Base-by-base conservation (phyloP, 1,284 basidiomycete genomes). In the Sphagnurus paluster region DNA sequence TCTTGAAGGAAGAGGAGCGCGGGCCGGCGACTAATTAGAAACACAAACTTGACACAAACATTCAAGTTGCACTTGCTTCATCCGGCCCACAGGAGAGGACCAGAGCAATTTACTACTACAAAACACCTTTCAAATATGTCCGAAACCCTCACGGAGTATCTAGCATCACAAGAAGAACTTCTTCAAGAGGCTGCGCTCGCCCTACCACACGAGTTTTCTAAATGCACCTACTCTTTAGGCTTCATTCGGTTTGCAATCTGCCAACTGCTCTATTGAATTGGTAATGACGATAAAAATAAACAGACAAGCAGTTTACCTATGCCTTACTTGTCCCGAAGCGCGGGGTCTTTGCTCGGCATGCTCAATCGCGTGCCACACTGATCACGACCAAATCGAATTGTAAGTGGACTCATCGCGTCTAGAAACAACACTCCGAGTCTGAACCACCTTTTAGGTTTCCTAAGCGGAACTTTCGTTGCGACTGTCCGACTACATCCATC, bases 321-420 rank as follows among this genome's bases (percentile, higher is more conserved):
- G 88, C 61, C 61, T 80, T 5, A 84, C 85, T 1, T 91, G 88
- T 62, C 71, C 75, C 23, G 74, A 73, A 44, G 70, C 76, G 76
- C 62, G 70, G 46, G 74, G 74, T 62, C 71, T 90, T 44, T 90
- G 88, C 56, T 77, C 83, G 11, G 84, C 88, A n/a, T 91, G 88
- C 64, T 87, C 86, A 14, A 76, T 90, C 42, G 84, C 87, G 14
- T 91, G 88, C 58, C 88, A 91, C 61, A 84, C 84, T 13, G 74
- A 88, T 61, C 85, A 89, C 64, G 84, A 90, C 58, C 88, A 91
- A 61, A 64, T 90, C 41, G 89, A 91, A 62, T 73, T 91, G 68
- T 75, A 54, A 56, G 58, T 43, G 24, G n/a, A n/a, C n/a, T n/a
- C 25, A 33, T 32, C 30, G 39, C 36, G 26, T 24, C 8, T 17